These are phyloP conservation scores for Gentiana dahurica DNA, from an alignment of 257 asterid species.

Conservation along the genomic window DNA sequence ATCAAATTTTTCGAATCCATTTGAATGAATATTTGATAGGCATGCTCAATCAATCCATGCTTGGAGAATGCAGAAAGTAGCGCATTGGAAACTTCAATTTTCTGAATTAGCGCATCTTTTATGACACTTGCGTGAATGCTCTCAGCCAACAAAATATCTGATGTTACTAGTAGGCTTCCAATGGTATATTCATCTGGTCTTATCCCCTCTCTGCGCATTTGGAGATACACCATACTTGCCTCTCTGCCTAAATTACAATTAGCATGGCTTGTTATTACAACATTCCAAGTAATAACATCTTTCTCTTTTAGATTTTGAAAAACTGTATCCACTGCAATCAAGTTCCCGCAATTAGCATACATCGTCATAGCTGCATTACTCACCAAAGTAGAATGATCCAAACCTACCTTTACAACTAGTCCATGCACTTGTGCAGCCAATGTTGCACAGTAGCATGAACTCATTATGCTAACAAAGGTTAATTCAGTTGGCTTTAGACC, in stretches of 20 bases:
- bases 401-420: conserved; percentile 40
- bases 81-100: conserved; percentile 66
- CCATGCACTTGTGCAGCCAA: conserved; percentile 51
- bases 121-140: conserved; percentile 45
- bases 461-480: conserved; percentile 63
- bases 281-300: conserved; percentile 73
- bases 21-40: conserved; percentile 32
- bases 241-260: conserved; percentile 29
- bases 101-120: conserved; percentile 47
- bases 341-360: conserved; percentile 52
- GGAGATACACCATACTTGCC: conserved; percentile 31
- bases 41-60: conserved; percentile 35
- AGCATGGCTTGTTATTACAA: conserved; percentile 58
- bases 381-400: conserved; percentile 43
- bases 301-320: conserved; percentile 34
- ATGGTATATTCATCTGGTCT: conserved; percentile 66
- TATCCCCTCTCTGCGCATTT: conserved; percentile 50
- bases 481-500: conserved; percentile 53
- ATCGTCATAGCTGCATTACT: conserved; percentile 69
- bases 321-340: conserved; percentile 33
- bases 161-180: conserved; percentile 60
- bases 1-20: conserved; percentile 53
- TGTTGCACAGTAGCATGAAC: conserved; percentile 32
- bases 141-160: conserved; percentile 39
- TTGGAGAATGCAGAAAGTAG: conserved; percentile 56